Percentiles rank a stretch among this genome's conserved stretches.
Evolutionary conservation across 2,329 filamentous ascomycete species (phyloP).

Genomic region (Gaeumannomyces tritici): DNA sequence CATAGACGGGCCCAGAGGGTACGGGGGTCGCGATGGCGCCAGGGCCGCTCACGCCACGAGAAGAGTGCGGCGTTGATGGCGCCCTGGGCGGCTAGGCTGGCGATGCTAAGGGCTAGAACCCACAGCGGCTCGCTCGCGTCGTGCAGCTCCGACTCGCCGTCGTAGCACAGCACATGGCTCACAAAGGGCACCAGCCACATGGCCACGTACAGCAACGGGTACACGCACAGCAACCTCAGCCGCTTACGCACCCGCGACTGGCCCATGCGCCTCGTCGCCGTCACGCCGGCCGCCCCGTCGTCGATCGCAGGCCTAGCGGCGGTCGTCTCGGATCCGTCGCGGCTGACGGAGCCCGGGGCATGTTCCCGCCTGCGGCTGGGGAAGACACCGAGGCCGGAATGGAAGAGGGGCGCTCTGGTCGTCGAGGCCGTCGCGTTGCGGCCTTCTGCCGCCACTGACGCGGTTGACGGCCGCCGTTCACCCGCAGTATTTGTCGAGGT

Average conservation of each 20-base stretch:
- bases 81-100: constrained; percentile 56
- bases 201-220: constrained; percentile 61
- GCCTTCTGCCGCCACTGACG: background rate
- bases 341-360: background rate
- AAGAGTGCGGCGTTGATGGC: constrained; percentile 61
- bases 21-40: constrained; percentile 41
- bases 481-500: background rate
- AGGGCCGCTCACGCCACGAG: constrained; percentile 60
- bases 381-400: background rate
- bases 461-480: background rate
- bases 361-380: background rate
- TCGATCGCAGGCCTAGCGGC: background rate
- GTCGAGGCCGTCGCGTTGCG: background rate
- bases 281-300: constrained; percentile 4
- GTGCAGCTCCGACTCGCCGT: constrained; percentile 17
- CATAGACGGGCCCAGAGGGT: constrained; percentile 19
- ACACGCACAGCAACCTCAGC: constrained; percentile 64
- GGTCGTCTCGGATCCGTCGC: background rate
- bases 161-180: constrained; percentile 51
- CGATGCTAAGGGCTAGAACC: constrained; percentile 42
- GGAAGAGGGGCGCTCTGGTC: background rate
- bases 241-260: constrained; percentile 55
- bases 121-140: constrained; percentile 37
- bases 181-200: constrained; percentile 67
- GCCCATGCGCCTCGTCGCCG: constrained; percentile 16